These are phyloP conservation scores for Sugiyamaella neomexicana DNA, from an alignment of 1,139 yeast species.

Conservation along the genomic window DNA sequence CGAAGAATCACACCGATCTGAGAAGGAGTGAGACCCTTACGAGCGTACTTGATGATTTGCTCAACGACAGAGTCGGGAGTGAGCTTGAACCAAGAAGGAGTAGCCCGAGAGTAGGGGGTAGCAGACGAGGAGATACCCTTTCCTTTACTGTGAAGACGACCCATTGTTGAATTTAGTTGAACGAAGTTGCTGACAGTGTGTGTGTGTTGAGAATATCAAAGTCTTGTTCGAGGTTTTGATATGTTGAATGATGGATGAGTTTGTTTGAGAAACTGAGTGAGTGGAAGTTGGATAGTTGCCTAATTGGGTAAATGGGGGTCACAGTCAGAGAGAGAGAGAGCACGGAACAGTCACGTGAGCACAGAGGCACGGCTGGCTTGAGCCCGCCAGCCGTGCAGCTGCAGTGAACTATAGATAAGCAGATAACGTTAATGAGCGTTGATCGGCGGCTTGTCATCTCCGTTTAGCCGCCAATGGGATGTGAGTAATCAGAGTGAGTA, in stretches of 20 bases:
- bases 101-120: conserved; percentile 97
- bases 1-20: conserved; percentile 99
- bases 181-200: conserved; percentile 8
- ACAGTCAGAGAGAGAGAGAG: no score
- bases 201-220: not conserved
- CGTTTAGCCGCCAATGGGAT: not conserved
- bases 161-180: conserved; percentile 45
- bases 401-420: no score
- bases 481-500: no score
- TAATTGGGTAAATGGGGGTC: conserved; percentile 4
- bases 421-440: not conserved
- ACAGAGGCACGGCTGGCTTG: not conserved
- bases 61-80: conserved; percentile 94
- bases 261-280: not conserved
- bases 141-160: conserved; percentile 74
- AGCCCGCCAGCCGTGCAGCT: no score
- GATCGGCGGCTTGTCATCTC: not conserved
- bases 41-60: conserved; percentile 98
- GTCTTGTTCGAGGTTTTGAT: no score
- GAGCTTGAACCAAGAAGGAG: conserved; percentile 99
- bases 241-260: no score
- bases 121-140: conserved; percentile 99
- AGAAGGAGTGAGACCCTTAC: conserved; percentile 99
- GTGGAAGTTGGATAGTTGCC: conserved; percentile 6
- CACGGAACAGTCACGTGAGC: not conserved